Evolutionary conservation across 495 filamentous ascomycete genomes (phyloP).

Genomic region (Xylaria acuta): DNA sequence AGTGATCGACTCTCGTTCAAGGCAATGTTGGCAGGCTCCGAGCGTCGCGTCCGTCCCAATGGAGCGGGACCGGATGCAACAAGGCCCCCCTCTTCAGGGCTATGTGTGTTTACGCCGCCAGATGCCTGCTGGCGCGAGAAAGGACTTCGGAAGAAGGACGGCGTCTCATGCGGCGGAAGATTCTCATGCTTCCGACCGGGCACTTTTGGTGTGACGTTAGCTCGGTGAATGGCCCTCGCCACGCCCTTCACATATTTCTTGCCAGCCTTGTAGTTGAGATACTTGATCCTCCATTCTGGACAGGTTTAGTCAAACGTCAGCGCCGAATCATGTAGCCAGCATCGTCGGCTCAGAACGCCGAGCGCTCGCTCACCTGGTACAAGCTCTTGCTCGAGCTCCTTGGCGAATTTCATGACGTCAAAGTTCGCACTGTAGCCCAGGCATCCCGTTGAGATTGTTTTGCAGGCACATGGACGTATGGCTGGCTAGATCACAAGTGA

Average conservation of each 20-base stretch:
- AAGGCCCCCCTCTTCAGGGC: slow-evolving; percentile 32
- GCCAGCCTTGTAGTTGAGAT: slow-evolving; percentile 90
- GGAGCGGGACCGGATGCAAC: slow-evolving; percentile 33
- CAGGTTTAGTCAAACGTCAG: slow-evolving; percentile 14
- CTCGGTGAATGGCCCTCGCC: slow-evolving; percentile 70
- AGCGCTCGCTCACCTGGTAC: slow-evolving; percentile 64
- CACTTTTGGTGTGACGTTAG: slow-evolving; percentile 58
- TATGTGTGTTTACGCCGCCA: slow-evolving; percentile 5
- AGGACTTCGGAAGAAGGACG: slow-evolving; percentile 31
- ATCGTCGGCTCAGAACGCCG: not conserved
- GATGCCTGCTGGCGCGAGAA: slow-evolving; percentile 35
- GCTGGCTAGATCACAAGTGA: not conserved
- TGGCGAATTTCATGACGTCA: slow-evolving; percentile 59
- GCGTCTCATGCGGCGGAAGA: slow-evolving; percentile 29
- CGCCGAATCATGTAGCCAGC: not conserved
- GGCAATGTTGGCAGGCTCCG: slow-evolving; percentile 37
- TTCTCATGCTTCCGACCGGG: slow-evolving; percentile 33
- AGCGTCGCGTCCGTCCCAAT: slow-evolving; percentile 19
- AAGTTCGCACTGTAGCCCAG: not conserved
- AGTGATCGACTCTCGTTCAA: slow-evolving; percentile 44
- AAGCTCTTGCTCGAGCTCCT: slow-evolving; percentile 83
- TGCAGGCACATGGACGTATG: not conserved
- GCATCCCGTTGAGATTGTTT: not conserved
- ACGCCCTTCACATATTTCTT: slow-evolving; percentile 91
- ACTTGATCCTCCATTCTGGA: slow-evolving; percentile 86